These are phyloP conservation scores for Hirsutella rhossiliensis DNA, from an alignment of 2,329 filamentous ascomycete genomes.

Conservation along the genomic window DNA sequence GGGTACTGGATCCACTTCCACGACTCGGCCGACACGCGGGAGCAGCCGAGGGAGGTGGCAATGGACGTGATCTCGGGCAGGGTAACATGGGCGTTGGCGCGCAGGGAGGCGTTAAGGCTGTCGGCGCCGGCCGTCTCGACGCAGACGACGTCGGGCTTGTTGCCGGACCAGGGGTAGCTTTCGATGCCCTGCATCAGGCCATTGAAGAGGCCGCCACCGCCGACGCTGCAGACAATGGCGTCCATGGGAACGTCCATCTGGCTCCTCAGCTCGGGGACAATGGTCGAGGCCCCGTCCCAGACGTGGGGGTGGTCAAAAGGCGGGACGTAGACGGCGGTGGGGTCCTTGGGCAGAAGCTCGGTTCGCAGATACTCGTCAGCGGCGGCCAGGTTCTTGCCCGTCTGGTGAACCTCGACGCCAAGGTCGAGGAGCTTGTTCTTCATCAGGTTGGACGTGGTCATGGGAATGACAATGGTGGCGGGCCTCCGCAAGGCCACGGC, in stretches of 20 bases:
- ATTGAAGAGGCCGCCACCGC: constrained; percentile 69
- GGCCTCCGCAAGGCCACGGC: constrained; percentile 50
- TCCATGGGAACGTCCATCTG: constrained; percentile 41
- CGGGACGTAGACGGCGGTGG: constrained; percentile 48
- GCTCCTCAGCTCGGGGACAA: constrained; percentile 39
- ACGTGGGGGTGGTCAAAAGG: constrained; percentile 59
- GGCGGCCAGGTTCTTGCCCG: constrained; percentile 55
- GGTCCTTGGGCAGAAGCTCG: constrained; percentile 40
- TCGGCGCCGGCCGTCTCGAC: constrained; percentile 68
- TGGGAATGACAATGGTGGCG: constrained; percentile 65
- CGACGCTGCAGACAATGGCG: constrained; percentile 65
- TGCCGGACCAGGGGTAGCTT: constrained; percentile 20
- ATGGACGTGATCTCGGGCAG: constrained; percentile 62
- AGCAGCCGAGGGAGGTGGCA: constrained; percentile 64
- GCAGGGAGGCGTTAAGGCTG: constrained; percentile 51
- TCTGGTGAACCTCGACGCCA: constrained; percentile 56
- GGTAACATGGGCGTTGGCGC: constrained; percentile 43
- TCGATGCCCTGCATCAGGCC: constrained; percentile 62
- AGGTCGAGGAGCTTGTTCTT: constrained; percentile 56
- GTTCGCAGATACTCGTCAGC: constrained; percentile 56
- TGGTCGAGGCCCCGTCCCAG: constrained; percentile 51
- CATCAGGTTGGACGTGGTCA: constrained; percentile 55
- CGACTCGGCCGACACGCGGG: constrained; percentile 54
- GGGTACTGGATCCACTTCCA: constrained; percentile 49
- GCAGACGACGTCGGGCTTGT: constrained; percentile 46